Percentiles rank a stretch among this genome's conserved stretches.
Evolutionary conservation across 2,329 filamentous ascomycete species (phyloP).

Genomic region (Cordyceps militaris): DNA sequence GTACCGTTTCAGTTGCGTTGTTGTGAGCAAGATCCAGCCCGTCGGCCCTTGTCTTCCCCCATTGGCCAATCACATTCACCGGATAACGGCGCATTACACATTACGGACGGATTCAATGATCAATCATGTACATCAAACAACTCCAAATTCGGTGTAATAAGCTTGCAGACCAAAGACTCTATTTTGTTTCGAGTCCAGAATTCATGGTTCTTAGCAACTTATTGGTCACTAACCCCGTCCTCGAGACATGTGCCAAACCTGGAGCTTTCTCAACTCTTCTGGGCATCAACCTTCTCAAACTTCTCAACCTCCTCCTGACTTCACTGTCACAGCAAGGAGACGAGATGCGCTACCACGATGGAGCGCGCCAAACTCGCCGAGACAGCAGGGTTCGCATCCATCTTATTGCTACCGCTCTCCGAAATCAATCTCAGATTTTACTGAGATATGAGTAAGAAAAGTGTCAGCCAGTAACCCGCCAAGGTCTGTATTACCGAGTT

Average conservation of each 20-base stretch:
- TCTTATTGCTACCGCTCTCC: not conserved
- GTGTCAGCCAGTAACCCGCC: slow-evolving; percentile 7
- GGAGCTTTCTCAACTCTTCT: too few relatives aligned
- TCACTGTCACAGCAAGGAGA: not conserved
- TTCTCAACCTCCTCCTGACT: not conserved
- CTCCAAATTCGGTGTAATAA: not conserved
- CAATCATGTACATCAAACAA: not conserved
- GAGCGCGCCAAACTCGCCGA: not conserved
- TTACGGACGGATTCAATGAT: not conserved
- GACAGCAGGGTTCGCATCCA: not conserved
- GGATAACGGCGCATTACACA: slow-evolving; percentile 13
- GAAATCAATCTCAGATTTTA: slow-evolving; percentile 4
- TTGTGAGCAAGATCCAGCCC: not conserved
- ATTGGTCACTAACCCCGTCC: not conserved
- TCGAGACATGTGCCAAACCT: not conserved
- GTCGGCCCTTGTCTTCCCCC: not conserved
- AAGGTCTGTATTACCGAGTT: slow-evolving; percentile 5
- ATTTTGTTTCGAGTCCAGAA: not conserved
- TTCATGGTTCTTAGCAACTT: not conserved
- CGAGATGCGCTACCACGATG: not conserved
- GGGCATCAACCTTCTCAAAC: too few relatives aligned
- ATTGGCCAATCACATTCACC: slow-evolving; percentile 11
- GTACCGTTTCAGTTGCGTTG: not conserved
- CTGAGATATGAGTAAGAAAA: slow-evolving; percentile 12
- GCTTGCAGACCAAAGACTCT: not conserved